phyloP scores from a whole-genome alignment of 805 yeast genomes.

The Candida adriatica region DNA sequence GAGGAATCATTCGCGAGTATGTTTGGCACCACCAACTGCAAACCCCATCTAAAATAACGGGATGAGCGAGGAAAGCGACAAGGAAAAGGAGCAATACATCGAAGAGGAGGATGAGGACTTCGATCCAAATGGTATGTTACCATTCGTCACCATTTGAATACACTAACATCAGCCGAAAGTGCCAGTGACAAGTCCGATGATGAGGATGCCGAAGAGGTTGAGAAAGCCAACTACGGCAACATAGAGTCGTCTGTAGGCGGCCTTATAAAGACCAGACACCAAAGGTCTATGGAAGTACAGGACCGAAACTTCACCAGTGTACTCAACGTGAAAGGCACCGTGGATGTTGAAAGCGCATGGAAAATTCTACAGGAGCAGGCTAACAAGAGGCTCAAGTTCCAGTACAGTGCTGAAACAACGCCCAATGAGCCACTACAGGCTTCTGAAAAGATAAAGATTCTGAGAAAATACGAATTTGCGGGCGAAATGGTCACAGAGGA shows the following conservation, averaged over 20 bases:
- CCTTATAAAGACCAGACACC: conserved; percentile 63
- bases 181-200: conserved; percentile 15
- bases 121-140: conserved; percentile 31
- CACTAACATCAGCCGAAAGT: conserved; percentile 6
- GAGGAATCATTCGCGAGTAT: no score
- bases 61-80: conserved; percentile 6
- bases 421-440: conserved; percentile 4
- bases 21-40: no score
- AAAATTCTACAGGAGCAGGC: conserved; percentile 37
- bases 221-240: conserved; percentile 33
- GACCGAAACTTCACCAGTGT: conserved; percentile 17
- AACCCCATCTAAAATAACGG: no score
- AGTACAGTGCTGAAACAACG: conserved; percentile 15
- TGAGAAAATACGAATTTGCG: conserved; percentile 80
- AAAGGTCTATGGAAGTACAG: conserved; percentile 39
- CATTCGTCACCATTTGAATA: neutral
- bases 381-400: conserved; percentile 19
- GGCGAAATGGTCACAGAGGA: conserved; percentile 76
- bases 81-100: conserved; percentile 37
- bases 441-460: conserved; percentile 56
- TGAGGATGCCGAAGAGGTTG: conserved; percentile 15
- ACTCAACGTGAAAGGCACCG: conserved; percentile 12
- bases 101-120: conserved; percentile 57
- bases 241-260: conserved; percentile 58
- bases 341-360: conserved; percentile 51